A percentile compares a stretch with the other conserved stretches of the same genome.
phyloP scores from a whole-genome alignment of 2,329 filamentous ascomycete genomes.

The Claviceps africana region DNA sequence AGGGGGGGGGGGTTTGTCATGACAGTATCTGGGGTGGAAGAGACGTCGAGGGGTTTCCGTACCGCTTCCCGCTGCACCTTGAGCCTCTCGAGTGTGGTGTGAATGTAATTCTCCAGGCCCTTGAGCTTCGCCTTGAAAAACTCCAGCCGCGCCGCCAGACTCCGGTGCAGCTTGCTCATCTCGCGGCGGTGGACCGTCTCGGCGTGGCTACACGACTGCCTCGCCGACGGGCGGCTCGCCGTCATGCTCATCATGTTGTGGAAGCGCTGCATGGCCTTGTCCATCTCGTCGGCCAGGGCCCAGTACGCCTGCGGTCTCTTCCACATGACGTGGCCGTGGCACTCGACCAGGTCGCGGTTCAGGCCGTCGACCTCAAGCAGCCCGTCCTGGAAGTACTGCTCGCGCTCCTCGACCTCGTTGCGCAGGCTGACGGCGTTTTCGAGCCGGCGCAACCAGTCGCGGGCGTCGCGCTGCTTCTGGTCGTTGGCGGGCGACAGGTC shows the following conservation, averaged over 20 bases:
- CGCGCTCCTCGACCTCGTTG: conserved; percentile 42
- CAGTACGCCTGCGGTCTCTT: conserved; percentile 48
- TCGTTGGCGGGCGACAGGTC: conserved; percentile 43
- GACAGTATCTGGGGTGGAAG: too few species aligned
- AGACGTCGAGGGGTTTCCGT: too few species aligned
- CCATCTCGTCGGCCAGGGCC: conserved; percentile 36
- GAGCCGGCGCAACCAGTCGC: conserved; percentile 46
- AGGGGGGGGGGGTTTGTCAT: too few species aligned
- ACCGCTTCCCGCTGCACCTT: conserved; percentile 49
- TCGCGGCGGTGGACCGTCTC: conserved; percentile 17
- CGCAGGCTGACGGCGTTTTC: conserved; percentile 49
- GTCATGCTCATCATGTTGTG: conserved; percentile 12
- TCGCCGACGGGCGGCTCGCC: conserved; percentile 4
- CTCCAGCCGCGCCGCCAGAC: conserved; percentile 39
- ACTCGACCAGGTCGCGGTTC: conserved; percentile 49
- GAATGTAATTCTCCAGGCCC: conserved; percentile 48
- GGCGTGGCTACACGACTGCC: conserved; percentile 8
- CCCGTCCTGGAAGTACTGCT: conserved; percentile 38
- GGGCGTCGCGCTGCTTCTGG: conserved; percentile 46
- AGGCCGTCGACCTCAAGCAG: conserved; percentile 44
- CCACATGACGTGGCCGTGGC: conserved; percentile 48
- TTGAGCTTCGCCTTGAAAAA: conserved; percentile 48
- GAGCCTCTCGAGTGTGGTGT: conserved; percentile 45
- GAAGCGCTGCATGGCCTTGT: conserved; percentile 33
- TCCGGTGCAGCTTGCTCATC: conserved; percentile 33